These are phyloP conservation scores for Cucumis hystrix DNA, from an alignment of 306 rosid genomes.

Conservation along the genomic window DNA sequence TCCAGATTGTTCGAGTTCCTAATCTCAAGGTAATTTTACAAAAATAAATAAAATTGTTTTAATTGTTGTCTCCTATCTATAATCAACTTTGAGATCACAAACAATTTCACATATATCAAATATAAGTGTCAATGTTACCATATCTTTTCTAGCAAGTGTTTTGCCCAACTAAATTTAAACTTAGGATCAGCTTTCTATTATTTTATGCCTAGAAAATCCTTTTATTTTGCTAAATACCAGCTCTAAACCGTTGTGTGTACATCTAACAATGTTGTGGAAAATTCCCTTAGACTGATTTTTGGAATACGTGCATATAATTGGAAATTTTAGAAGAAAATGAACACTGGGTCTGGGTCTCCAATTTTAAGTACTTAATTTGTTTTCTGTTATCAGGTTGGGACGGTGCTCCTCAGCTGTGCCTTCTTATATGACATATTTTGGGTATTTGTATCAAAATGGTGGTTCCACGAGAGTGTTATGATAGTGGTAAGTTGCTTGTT, in stretches of 20 bases:
- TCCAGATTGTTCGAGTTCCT: conserved; percentile 91
- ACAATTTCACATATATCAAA: not conserved
- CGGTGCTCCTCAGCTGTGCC: conserved; percentile 95
- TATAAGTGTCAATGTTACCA: not conserved
- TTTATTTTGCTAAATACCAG: not conserved
- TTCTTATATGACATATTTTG: conserved; percentile 91
- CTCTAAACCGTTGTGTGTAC: not conserved
- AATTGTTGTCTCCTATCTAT: not conserved
- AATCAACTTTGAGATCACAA: not conserved
- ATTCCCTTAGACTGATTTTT: not conserved
- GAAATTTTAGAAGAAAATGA: not conserved
- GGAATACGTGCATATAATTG: not conserved
- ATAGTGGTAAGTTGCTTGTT: conserved; percentile 68
- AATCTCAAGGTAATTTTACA: conserved; percentile 77
- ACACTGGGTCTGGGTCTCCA: not conserved
- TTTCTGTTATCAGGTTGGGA: conserved; percentile 63
- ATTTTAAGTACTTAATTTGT: not conserved
- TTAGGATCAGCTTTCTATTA: not conserved
- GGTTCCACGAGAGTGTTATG: conserved; percentile 99
- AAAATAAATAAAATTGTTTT: not conserved
- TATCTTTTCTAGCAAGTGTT: not conserved
- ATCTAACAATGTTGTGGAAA: not conserved
- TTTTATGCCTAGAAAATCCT: not conserved
- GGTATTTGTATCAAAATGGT: conserved; percentile 92
- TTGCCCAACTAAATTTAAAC: not conserved